phyloP scores from a whole-genome alignment of 139 green algal genomes.

The Eudorina sp. region DNA sequence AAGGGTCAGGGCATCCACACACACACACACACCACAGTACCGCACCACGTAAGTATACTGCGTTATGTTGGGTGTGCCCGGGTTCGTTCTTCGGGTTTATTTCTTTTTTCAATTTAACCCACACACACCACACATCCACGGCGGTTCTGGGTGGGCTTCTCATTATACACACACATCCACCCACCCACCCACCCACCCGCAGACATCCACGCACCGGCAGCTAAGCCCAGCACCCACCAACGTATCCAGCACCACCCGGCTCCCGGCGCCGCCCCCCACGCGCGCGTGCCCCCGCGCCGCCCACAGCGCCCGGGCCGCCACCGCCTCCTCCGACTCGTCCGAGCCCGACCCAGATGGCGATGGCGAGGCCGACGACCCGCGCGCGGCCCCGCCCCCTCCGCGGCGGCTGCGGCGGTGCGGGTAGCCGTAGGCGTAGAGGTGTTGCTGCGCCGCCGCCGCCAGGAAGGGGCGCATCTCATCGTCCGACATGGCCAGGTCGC shows the following conservation, averaged over 20 bases:
- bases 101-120: no score
- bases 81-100: no score
- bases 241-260: slow-evolving; percentile 36
- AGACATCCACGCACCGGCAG: no score
- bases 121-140: no score
- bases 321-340: not conserved
- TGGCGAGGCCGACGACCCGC: not conserved
- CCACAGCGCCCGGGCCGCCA: not conserved
- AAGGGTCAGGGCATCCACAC: no score
- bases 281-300: slow-evolving; percentile 9
- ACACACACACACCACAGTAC: no score
- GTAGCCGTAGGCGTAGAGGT: not conserved
- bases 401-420: not conserved
- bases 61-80: no score
- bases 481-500: not conserved
- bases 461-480: slow-evolving; percentile 50
- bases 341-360: not conserved
- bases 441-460: not conserved
- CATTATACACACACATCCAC: no score
- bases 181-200: no score
- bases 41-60: no score
- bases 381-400: not conserved
- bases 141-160: no score
- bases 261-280: not conserved
- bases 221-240: slow-evolving; percentile 1